These are phyloP conservation scores for Ilyonectria sp. DNA, from an alignment of 2,329 filamentous ascomycete genomes.

Conservation along the genomic window DNA sequence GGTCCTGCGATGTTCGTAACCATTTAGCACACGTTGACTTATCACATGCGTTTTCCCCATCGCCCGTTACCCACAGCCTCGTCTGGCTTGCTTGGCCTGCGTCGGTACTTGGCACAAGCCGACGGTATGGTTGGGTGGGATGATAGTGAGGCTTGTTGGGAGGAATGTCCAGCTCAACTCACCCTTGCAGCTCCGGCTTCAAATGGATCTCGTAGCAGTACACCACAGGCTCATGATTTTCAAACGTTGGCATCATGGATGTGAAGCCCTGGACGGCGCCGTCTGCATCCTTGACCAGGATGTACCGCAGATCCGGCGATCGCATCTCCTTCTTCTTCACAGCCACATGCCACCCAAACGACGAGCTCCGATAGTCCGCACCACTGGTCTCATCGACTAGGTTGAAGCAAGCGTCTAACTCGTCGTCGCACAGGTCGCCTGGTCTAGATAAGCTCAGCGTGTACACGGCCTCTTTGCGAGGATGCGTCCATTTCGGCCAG, in stretches of 20 bases:
- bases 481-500: slow-evolving; percentile 67
- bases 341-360: slow-evolving; percentile 73
- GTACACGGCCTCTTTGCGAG: slow-evolving; percentile 59
- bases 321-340: slow-evolving; percentile 79
- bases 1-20: slow-evolving; percentile 58
- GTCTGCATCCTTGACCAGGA: slow-evolving; percentile 67
- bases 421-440: slow-evolving; percentile 55
- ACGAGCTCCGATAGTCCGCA: slow-evolving; percentile 74
- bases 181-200: slow-evolving; percentile 68
- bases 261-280: slow-evolving; percentile 67
- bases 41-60: slow-evolving; percentile 14
- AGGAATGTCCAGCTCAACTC: slow-evolving; percentile 41
- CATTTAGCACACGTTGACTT: slow-evolving; percentile 17
- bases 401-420: slow-evolving; percentile 68
- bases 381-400: slow-evolving; percentile 76
- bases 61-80: slow-evolving; percentile 17
- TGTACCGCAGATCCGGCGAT: slow-evolving; percentile 76
- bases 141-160: slow-evolving; percentile 13
- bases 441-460: slow-evolving; percentile 61
- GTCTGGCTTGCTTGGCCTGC: background rate
- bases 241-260: slow-evolving; percentile 81
- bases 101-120: slow-evolving; percentile 1
- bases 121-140: slow-evolving; percentile 9
- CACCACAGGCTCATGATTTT: slow-evolving; percentile 75
- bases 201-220: slow-evolving; percentile 89